Percentiles rank a stretch among this genome's conserved stretches.
Evolutionary conservation across 1,284 basidiomycete species (phyloP).

Genomic region (Rhodotorula sp.): DNA sequence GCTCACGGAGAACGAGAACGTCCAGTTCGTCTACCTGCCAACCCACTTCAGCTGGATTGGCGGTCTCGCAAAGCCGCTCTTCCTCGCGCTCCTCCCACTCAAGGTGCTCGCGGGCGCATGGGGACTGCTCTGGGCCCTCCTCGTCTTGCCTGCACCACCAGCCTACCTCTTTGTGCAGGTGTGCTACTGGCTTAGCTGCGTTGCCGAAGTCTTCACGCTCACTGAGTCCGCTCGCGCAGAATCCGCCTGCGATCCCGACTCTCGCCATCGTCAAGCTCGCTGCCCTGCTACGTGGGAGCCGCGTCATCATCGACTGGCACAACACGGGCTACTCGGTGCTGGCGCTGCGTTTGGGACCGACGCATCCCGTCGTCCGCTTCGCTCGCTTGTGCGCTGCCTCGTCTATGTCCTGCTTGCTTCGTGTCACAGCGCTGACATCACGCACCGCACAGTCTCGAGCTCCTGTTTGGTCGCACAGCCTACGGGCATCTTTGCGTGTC

Average conservation of each 20-base stretch:
- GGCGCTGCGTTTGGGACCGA: slow-evolving; percentile 70
- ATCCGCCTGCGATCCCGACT: slow-evolving; percentile 94
- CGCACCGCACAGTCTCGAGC: slow-evolving; percentile 67
- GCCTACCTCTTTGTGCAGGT: slow-evolving; percentile 90
- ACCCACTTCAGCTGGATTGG: slow-evolving; percentile 64
- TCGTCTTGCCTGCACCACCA: slow-evolving; percentile 66
- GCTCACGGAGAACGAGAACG: slow-evolving; percentile 63
- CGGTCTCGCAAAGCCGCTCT: slow-evolving; percentile 60
- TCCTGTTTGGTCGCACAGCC: slow-evolving; percentile 71
- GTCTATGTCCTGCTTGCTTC: neutral
- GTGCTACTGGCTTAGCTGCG: slow-evolving; percentile 43
- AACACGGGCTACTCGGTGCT: slow-evolving; percentile 95
- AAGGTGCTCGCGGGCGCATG: slow-evolving; percentile 73
- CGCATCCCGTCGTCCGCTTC: slow-evolving; percentile 69
- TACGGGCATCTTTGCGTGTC: slow-evolving; percentile 95
- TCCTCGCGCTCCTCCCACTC: slow-evolving; percentile 73
- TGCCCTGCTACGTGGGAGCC: slow-evolving; percentile 63
- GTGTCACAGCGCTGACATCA: neutral
- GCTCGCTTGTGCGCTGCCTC: slow-evolving; percentile 63
- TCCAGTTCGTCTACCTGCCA: slow-evolving; percentile 67
- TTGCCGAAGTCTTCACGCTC: neutral
- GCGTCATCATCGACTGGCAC: slow-evolving; percentile 98
- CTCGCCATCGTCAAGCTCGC: slow-evolving; percentile 80
- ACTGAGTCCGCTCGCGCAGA: slow-evolving; percentile 58
- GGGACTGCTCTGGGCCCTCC: slow-evolving; percentile 64